A percentile compares a stretch with the other conserved stretches of the same genome.
Conservation (phyloP, 1,284 basidiomycete genomes). For the Ganoderma resinaceum region DNA sequence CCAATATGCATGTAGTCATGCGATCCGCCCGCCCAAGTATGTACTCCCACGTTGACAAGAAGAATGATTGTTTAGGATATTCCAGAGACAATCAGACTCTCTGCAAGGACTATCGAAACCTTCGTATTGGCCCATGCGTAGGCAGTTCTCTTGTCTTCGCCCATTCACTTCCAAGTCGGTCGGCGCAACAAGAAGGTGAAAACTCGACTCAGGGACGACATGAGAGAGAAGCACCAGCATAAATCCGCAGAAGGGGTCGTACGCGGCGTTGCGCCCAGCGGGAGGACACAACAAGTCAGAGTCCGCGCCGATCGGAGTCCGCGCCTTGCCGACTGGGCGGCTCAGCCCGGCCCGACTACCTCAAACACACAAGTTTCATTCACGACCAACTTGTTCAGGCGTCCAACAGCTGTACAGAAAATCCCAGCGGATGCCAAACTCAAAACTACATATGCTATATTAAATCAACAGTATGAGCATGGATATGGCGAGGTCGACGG, state of each 20-base stretch:
- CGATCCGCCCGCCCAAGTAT: neutral
- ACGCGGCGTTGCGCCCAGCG: neutral
- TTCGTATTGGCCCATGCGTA: no score
- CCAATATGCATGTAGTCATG: neutral
- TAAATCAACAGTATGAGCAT: no score
- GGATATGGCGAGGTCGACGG: no score
- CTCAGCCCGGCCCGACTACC: no score
- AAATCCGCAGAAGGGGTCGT: neutral
- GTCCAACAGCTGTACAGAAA: no score
- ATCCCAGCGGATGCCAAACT: no score
- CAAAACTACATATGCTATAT: no score
- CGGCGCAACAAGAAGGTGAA: neutral
- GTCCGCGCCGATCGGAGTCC: neutral
- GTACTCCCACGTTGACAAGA: neutral
- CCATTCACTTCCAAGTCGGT: neutral
- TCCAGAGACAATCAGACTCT: neutral
- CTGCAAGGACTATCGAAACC: no score
- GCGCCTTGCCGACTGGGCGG: no score
- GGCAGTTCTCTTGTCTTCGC: neutral
- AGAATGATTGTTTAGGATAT: neutral
- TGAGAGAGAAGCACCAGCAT: neutral
- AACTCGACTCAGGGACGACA: neutral
- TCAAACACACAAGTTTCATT: no score
- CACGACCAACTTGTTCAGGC: no score
- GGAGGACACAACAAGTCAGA: neutral